phyloP scores from a whole-genome alignment of 1,284 basidiomycete species.

The Anthracocystis walkeri region DNA sequence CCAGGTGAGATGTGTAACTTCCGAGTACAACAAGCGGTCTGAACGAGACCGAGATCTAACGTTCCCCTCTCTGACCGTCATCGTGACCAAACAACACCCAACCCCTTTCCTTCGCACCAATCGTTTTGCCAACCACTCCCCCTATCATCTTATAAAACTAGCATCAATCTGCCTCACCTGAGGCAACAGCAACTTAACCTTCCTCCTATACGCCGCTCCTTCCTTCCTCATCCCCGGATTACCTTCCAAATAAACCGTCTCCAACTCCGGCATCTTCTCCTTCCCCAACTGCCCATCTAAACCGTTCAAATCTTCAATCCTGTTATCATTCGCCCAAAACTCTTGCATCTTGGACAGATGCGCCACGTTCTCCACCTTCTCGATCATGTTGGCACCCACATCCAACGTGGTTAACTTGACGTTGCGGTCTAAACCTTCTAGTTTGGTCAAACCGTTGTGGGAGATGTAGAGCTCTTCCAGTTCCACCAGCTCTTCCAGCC shows the following conservation, averaged over 20 bases:
- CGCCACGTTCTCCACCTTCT: conserved; percentile 81
- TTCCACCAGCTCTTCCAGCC: conserved; percentile 72
- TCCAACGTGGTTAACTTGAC: conserved; percentile 83
- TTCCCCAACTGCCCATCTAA: conserved; percentile 81
- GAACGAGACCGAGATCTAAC: too few species aligned
- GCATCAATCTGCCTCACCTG: conserved; percentile 95
- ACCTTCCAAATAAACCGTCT: conserved; percentile 92
- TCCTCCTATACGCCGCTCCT: conserved; percentile 83
- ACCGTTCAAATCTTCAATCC: conserved; percentile 78
- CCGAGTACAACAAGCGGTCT: too few species aligned
- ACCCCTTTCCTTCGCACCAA: too few species aligned
- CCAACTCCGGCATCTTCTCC: conserved; percentile 75
- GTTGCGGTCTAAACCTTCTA: conserved; percentile 82
- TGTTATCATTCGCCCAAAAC: conserved; percentile 93
- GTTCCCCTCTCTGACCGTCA: too few species aligned
- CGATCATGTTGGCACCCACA: conserved; percentile 85
- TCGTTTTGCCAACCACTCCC: not conserved
- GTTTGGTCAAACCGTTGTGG: conserved; percentile 86
- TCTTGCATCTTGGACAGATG: conserved; percentile 85
- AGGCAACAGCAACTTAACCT: conserved; percentile 87
- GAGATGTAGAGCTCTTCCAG: conserved; percentile 93
- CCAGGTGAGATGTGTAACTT: too few species aligned
- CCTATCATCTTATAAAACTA: conserved; percentile 73
- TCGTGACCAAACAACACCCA: too few species aligned
- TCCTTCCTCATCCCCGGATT: conserved; percentile 90